These are phyloP conservation scores for Debaryomyces nepalensis DNA, from an alignment of 1,139 yeast genomes.

Conservation along the genomic window DNA sequence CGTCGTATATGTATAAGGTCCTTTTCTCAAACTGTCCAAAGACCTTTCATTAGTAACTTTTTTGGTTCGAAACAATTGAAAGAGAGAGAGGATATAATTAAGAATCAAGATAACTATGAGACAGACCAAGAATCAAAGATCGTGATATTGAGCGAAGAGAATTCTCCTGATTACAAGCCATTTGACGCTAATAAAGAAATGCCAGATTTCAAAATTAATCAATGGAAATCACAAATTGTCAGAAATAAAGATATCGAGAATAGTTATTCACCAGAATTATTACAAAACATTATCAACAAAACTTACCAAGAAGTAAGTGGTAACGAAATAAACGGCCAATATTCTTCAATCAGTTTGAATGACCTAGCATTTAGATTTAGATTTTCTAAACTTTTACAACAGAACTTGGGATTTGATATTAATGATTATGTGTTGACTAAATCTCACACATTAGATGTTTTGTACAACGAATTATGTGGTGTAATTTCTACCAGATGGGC, in stretches of 20 bases:
- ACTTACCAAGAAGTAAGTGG: constrained; percentile 32
- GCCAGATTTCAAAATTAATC: constrained; percentile 39
- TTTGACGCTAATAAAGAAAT: constrained; percentile 36
- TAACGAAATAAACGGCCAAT: constrained; percentile 21
- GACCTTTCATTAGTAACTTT: constrained; percentile 26
- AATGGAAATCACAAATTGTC: constrained; percentile 41
- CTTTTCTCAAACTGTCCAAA: constrained; percentile 12
- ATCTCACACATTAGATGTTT: constrained; percentile 49
- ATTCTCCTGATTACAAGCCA: constrained; percentile 37
- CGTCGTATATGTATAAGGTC: constrained; percentile 9
- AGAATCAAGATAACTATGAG: constrained; percentile 47
- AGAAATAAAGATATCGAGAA: constrained; percentile 33
- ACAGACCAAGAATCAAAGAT: constrained; percentile 40
- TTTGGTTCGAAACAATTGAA: constrained; percentile 25
- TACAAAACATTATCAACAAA: constrained; percentile 31
- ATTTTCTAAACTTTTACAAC: constrained; percentile 61
- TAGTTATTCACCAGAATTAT: constrained; percentile 30
- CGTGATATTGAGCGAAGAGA: constrained; percentile 40
- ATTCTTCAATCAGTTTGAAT: constrained; percentile 29
- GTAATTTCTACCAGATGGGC: constrained; percentile 54
- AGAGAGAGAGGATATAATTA: constrained; percentile 38
- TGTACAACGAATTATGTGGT: constrained; percentile 48
- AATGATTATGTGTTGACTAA: constrained; percentile 66
- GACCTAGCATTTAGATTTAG: constrained; percentile 65
- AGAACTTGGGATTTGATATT: constrained; percentile 62